phyloP scores from a whole-genome alignment of 257 asterid genomes.

The Thymus quinquecostatus region DNA sequence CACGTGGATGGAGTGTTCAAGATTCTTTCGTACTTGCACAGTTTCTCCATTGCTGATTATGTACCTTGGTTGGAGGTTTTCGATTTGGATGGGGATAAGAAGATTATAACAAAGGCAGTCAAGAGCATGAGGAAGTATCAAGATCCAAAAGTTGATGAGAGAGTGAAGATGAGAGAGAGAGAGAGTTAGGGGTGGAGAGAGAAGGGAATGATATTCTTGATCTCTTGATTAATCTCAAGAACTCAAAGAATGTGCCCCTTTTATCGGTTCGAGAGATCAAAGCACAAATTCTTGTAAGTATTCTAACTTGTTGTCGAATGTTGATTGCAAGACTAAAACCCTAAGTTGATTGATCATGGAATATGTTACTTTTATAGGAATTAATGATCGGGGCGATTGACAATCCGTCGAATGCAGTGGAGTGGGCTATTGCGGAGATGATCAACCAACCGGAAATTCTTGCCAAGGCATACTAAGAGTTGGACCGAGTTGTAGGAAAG shows the following conservation, averaged over 20 bases:
- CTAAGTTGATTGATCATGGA: background rate
- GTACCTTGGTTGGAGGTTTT: constrained; percentile 33
- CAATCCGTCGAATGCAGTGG: constrained; percentile 34
- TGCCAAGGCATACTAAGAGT: constrained; percentile 19
- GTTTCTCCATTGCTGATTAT: constrained; percentile 34
- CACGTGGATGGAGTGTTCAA: constrained; percentile 32
- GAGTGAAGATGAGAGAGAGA: constrained; percentile 37
- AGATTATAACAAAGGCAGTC: constrained; percentile 14
- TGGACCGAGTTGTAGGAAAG: constrained; percentile 33
- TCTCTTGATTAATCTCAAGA: constrained; percentile 36
- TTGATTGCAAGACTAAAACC: no score
- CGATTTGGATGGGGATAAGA: constrained; percentile 42
- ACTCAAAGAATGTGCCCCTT: constrained; percentile 12
- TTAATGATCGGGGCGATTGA: constrained; percentile 32
- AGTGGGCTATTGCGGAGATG: constrained; percentile 13
- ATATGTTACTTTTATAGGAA: constrained; percentile 18
- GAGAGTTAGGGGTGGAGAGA: constrained; percentile 25
- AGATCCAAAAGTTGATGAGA: constrained; percentile 31
- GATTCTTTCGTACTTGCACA: background rate
- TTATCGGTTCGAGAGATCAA: constrained; percentile 36
- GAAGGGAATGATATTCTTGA: constrained; percentile 39
- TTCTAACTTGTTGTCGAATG: no score
- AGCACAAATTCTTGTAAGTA: constrained; percentile 38
- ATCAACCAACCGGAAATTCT: constrained; percentile 29
- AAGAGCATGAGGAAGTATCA: constrained; percentile 20